These are phyloP conservation scores for Phialophora expanda DNA, from an alignment of 2,329 filamentous ascomycete species.

Conservation along the genomic window DNA sequence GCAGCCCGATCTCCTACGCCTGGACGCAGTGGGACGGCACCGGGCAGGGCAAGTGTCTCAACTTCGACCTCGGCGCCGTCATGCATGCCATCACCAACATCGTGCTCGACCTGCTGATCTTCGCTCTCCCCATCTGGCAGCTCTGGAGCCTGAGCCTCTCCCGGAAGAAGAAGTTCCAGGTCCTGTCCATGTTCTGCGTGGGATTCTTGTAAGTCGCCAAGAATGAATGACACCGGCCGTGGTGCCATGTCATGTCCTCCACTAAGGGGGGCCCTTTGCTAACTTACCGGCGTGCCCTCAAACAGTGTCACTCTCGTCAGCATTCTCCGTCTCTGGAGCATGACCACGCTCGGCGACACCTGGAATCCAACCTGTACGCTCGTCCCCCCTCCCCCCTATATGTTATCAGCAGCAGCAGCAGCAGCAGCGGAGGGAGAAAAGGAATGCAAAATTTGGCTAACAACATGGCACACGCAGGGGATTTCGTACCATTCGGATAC, in stretches of 20 bases:
- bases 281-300: too few relatives aligned
- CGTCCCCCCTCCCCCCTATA: background rate
- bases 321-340: constrained; percentile 51
- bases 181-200: constrained; percentile 59
- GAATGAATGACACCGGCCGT: constrained; percentile 41
- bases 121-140: constrained; percentile 55
- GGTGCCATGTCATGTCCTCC: background rate
- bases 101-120: constrained; percentile 55
- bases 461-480: constrained; percentile 41
- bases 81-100: constrained; percentile 60
- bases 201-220: constrained; percentile 51
- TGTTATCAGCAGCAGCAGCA: background rate
- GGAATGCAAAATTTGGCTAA: background rate
- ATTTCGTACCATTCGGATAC: constrained; percentile 48
- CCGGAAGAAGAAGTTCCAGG: constrained; percentile 56
- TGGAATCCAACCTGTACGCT: constrained; percentile 45
- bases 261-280: too few relatives aligned
- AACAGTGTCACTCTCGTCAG: constrained; percentile 52
- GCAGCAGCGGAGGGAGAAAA: too few relatives aligned
- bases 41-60: constrained; percentile 55
- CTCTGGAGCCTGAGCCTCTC: constrained; percentile 52
- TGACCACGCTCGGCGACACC: constrained; percentile 51
- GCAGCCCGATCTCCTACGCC: constrained; percentile 46
- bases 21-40: constrained; percentile 61
- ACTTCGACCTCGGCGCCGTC: constrained; percentile 58